These are phyloP conservation scores for Leccinellum rugosiceps DNA, from an alignment of 768 basidiomycete genomes.

Conservation along the genomic window DNA sequence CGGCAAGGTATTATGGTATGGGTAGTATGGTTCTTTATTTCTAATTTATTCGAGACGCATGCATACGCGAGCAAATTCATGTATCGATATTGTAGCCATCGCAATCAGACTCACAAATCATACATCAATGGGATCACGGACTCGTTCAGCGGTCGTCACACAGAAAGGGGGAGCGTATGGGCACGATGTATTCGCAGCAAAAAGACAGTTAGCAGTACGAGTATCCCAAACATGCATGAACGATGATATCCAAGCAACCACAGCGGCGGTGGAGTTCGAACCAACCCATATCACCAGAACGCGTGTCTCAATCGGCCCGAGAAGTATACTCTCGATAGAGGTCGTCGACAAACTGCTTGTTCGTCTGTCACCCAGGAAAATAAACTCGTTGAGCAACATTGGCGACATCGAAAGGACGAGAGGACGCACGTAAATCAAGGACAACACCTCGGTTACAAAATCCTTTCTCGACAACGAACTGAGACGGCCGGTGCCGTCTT, in stretches of 20 bases:
- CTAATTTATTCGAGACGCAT: neutral
- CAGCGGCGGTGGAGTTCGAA: neutral
- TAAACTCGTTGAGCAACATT: neutral
- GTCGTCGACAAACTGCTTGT: conserved; percentile 61
- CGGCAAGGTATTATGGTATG: neutral
- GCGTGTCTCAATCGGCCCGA: conserved; percentile 8
- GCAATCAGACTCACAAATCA: too few relatives aligned
- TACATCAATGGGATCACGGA: too few relatives aligned
- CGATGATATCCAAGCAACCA: neutral
- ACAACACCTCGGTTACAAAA: conserved; percentile 58
- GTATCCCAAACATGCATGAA: conserved; percentile 1
- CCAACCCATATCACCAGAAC: neutral
- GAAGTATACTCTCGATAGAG: conserved; percentile 53
- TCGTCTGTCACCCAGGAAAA: conserved; percentile 41
- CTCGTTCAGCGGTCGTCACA: neutral
- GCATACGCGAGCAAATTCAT: neutral
- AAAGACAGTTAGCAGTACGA: conserved; percentile 8
- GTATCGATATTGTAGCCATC: neutral
- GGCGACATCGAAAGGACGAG: neutral
- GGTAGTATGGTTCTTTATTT: neutral
- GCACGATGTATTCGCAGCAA: conserved; percentile 15
- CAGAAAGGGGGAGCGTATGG: neutral
- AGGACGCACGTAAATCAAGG: conserved; percentile 55
- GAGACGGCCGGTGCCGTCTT: conserved; percentile 17
- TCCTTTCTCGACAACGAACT: conserved; percentile 45